phyloP scores from a whole-genome alignment of 2,329 filamentous ascomycete genomes.

The Hypoxylon sp. region DNA sequence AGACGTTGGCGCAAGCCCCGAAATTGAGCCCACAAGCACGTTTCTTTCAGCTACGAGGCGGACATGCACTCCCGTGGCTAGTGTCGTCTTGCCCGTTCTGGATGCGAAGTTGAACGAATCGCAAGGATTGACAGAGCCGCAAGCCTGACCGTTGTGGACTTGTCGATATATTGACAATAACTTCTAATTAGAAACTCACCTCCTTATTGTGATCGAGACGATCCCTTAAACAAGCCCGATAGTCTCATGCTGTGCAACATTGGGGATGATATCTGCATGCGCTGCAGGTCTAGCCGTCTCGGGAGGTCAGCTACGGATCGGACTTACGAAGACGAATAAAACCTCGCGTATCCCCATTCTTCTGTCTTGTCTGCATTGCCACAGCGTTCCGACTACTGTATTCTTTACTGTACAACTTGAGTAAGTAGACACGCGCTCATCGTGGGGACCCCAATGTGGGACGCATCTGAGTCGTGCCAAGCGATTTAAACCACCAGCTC shows the following conservation, averaged over 20 bases:
- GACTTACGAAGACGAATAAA: slow-evolving; percentile 19
- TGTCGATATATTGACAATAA: neutral
- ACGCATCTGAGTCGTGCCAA: slow-evolving; percentile 11
- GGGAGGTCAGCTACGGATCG: slow-evolving; percentile 28
- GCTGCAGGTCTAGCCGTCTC: slow-evolving; percentile 28
- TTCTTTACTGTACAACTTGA: slow-evolving; percentile 5
- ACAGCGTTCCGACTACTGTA: neutral
- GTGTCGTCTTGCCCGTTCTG: neutral
- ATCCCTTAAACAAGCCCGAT: slow-evolving; percentile 23
- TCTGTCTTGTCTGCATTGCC: slow-evolving; percentile 17
- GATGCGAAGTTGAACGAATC: neutral
- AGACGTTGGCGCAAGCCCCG: slow-evolving; percentile 68
- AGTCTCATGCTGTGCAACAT: slow-evolving; percentile 36
- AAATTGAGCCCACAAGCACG: slow-evolving; percentile 58
- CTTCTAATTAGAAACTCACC: neutral
- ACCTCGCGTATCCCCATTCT: slow-evolving; percentile 13
- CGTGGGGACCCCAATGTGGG: slow-evolving; percentile 8
- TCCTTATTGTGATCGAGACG: neutral
- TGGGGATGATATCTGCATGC: slow-evolving; percentile 27
- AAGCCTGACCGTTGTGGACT: slow-evolving; percentile 7
- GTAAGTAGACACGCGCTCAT: neutral
- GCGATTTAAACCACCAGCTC: slow-evolving; percentile 1
- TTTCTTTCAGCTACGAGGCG: neutral
- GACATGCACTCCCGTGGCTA: neutral
- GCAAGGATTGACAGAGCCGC: neutral